A percentile compares a stretch with the other conserved stretches of the same genome.
Evolutionary conservation across 1,284 basidiomycete genomes (phyloP).

Genomic region (Tylopilus sp.): DNA sequence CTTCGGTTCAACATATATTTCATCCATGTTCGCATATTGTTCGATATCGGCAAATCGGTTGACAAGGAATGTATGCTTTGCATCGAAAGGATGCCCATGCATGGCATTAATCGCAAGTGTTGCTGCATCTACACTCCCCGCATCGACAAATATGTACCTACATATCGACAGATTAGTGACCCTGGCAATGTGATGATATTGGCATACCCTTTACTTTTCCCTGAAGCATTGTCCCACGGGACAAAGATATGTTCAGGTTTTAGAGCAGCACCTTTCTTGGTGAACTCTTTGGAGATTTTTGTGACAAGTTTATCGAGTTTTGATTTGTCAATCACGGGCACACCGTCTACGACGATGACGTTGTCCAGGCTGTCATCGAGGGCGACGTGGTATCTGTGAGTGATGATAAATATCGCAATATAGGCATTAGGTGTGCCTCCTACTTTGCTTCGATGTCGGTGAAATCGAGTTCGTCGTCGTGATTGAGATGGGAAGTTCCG

Average conservation of each 20-base stretch:
- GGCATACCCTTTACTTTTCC: constrained; percentile 84
- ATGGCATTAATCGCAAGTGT: constrained; percentile 77
- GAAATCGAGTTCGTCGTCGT: constrained; percentile 83
- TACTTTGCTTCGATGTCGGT: constrained; percentile 93
- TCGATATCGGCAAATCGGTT: constrained; percentile 96
- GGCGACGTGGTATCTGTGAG: constrained; percentile 73
- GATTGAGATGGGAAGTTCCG: constrained; percentile 34
- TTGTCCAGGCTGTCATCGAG: constrained; percentile 85
- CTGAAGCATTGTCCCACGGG: constrained; percentile 79
- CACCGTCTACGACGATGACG: constrained; percentile 82
- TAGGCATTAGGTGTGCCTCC: constrained; percentile 23
- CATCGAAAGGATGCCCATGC: constrained; percentile 88
- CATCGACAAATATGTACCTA: constrained; percentile 90
- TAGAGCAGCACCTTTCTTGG: constrained; percentile 74
- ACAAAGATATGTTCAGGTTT: constrained; percentile 77
- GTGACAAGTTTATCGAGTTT: constrained; percentile 77
- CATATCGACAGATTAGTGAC: constrained; percentile 1
- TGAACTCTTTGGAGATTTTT: constrained; percentile 82
- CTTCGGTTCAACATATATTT: constrained; percentile 81
- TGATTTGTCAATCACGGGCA: constrained; percentile 81
- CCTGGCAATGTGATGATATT: constrained; percentile 2
- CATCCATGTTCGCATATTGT: constrained; percentile 76
- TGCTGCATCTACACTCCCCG: constrained; percentile 81
- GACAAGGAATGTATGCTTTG: constrained; percentile 87
- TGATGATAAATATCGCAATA: constrained; percentile 14